Evolutionary conservation across 176 grass and related monocot species (phyloP), one percentile per base, ranked within the genome.

Genomic region (Eleusine coracana): DNA sequence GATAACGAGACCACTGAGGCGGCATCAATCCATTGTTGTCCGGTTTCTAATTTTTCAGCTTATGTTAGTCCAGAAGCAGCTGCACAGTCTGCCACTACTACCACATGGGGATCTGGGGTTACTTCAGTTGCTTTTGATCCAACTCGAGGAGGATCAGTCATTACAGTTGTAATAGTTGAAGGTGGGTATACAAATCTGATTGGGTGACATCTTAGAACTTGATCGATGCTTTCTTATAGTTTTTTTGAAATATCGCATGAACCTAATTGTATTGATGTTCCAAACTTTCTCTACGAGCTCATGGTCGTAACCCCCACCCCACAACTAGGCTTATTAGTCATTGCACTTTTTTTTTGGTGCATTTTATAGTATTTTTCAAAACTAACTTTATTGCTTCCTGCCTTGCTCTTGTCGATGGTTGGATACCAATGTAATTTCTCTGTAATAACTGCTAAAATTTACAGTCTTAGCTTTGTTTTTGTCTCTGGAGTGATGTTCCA

Each of bases 81-180:
- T 82, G 93, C 96, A 20, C 96, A 99, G 73, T 96, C 93, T 82
- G 96, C 92, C 74, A 92, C 96, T 18, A 99, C 96, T 18, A 96
- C 93, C 59, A 99, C 96, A 66, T 99, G 96, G 96, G 93, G 96
- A 34, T 99, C 96, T 79, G 96, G 96, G 38, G 96, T 99, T 71
- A 96, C 93, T 63, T 92, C 96, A 38, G 91, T 99, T 93, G 96
- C 96, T 90, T 99, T 99, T 96, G 91, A 99, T 88, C 96, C 96
- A 16, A 99, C 96, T 76, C 86, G 69, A 75, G 96, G 93, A 75
- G 93, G 96, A 52, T 93, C 89, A 52, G 96, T 99, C 74, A 96
- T 99, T 78, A 78, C 93, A 78, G 89, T 96, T 66, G 96, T 99
- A 46, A 99, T 99, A 82, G 93, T 95, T 90, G 96, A 99, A 99